Evolutionary conservation across 1,284 basidiomycete species (phyloP), one percentile per base, ranked within the genome.

Genomic region (Irpex lacteus): DNA sequence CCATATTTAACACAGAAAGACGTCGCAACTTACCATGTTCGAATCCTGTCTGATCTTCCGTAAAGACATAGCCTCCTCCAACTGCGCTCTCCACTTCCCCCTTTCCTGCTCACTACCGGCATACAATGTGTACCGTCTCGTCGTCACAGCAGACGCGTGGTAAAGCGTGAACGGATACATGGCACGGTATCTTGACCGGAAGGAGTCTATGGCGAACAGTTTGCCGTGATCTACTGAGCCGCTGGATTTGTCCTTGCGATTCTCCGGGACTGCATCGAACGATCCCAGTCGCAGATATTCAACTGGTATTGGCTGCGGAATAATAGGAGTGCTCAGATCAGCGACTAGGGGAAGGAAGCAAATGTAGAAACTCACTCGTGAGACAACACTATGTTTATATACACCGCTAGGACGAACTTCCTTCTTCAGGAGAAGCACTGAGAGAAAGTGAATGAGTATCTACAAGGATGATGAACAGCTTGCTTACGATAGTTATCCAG

Each of bases 101-200:
- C 91, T 78, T 63, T 80, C 67, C 1, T 75, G 70, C 58, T 90
- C 87, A n/a, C 80, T 85, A 15, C 77, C 67, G 0, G 89, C 85
- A 70, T 87, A 91, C 6, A 94, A 76, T 1, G 88, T 93, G 73
- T 93, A 94, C 64, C 86, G 77, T 47, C 91, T 80, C 54, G 75
- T 78, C 13, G 75, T 69, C 63, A 81, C 83, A 58, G 81, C 82
- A 1, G 83, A 81, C 0, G 87, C 86, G 66, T 94, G 91, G 72
- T 85, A 90, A 66, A 94, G 76, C 1, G 85, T 89, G 73, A 94
- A 90, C 0, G 91, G 91, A 71, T 85, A 93, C 71, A 91, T 75
- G 34, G 82, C 73, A 54, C 85, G 76, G 65, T 80, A 75, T 63
- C 82, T 75, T 40, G 78, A 79, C 66, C 85, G 80, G 55, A 89